Percentiles rank a stretch among this genome's conserved stretches.
These are phyloP conservation scores for Sungouiella blattae DNA, from an alignment of 805 yeast species.

Conservation along the genomic window DNA sequence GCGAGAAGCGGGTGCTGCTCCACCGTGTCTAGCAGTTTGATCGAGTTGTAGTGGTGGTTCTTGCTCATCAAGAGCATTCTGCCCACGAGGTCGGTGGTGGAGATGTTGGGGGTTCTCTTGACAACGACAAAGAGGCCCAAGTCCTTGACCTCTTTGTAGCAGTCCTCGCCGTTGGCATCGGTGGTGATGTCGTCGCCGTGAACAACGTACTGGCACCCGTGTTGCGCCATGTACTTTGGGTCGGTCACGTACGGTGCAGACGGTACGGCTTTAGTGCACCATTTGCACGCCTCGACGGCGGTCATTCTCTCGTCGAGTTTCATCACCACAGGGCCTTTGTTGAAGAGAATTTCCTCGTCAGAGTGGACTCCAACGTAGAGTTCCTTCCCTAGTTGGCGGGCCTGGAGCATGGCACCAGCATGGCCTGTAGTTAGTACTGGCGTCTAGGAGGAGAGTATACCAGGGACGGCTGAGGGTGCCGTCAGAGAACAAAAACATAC, in stretches of 20 bases:
- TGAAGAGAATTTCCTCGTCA: slow-evolving; percentile 75
- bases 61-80: slow-evolving; percentile 68
- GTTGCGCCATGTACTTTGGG: slow-evolving; percentile 70
- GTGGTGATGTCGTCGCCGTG: slow-evolving; percentile 98
- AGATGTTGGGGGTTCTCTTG: slow-evolving; percentile 88
- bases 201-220: slow-evolving; percentile 84
- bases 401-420: slow-evolving; percentile 95
- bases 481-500: slow-evolving; percentile 31
- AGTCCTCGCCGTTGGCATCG: slow-evolving; percentile 92
- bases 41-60: slow-evolving; percentile 49
- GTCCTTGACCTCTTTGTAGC: slow-evolving; percentile 80
- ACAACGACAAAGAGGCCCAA: slow-evolving; percentile 87
- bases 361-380: slow-evolving; percentile 81
- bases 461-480: neutral
- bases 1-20: slow-evolving; percentile 24
- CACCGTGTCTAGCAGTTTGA: slow-evolving; percentile 21
- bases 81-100: slow-evolving; percentile 92
- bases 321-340: slow-evolving; percentile 97
- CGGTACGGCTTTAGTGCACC: slow-evolving; percentile 72
- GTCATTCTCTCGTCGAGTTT: slow-evolving; percentile 66
- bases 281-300: slow-evolving; percentile 89
- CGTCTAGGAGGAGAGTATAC: too few species aligned
- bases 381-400: slow-evolving; percentile 75
- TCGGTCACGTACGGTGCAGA: slow-evolving; percentile 93
- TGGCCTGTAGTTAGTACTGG: slow-evolving; percentile 48